phyloP scores from a whole-genome alignment of 192 early-diverging fungal genomes.

The Backusella macrospora region DNA sequence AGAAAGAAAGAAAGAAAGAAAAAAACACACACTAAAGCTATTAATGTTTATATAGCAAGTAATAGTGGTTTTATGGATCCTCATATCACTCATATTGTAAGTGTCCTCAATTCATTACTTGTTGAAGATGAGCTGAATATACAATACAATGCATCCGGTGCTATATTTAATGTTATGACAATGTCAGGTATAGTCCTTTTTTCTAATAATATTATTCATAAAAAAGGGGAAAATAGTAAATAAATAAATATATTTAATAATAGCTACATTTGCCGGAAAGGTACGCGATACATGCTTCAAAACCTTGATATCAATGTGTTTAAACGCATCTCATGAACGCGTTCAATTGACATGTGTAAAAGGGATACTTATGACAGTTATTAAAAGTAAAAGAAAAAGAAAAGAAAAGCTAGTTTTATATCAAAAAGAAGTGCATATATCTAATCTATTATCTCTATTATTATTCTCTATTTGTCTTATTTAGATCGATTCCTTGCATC shows the following conservation, averaged over 20 bases:
- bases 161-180: constrained; percentile 37
- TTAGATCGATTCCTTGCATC: constrained; percentile 26
- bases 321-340: constrained; percentile 23
- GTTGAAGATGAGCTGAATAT: constrained; percentile 31
- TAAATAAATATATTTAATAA: too few relatives aligned
- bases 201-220: not conserved
- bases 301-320: constrained; percentile 24
- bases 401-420: not conserved
- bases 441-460: not conserved
- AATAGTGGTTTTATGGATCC: constrained; percentile 29
- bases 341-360: constrained; percentile 39
- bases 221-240: not conserved
- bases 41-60: constrained; percentile 15
- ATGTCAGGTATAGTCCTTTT: constrained; percentile 24
- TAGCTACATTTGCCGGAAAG: constrained; percentile 28
- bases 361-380: constrained; percentile 22
- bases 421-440: not conserved
- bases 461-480: not conserved
- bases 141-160: constrained; percentile 38
- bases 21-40: not conserved
- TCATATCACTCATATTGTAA: constrained; percentile 25
- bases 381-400: constrained; percentile 31
- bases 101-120: constrained; percentile 28
- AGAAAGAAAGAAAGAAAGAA: not conserved
- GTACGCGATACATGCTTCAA: constrained; percentile 33